Conservation (phyloP, 352 stramenopile species). For the Phytophthora crassamura region DNA sequence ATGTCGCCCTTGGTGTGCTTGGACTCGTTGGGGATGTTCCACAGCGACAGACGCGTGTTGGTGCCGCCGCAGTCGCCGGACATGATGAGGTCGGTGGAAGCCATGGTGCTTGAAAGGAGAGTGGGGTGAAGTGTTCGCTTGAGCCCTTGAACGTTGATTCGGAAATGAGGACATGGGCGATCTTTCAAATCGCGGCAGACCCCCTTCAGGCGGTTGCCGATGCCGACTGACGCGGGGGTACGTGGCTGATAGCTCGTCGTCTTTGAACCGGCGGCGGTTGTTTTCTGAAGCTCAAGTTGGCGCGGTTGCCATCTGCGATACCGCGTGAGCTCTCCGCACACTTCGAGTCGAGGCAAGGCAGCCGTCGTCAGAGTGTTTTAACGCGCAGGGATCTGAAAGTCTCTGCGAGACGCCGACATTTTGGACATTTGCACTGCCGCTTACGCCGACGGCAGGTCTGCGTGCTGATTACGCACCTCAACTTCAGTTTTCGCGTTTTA, state of each 20-base stretch:
- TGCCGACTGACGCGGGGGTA: constrained; percentile 7
- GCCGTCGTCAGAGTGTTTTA: background rate
- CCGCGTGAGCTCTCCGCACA: background rate
- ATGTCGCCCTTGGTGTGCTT: constrained; percentile 53
- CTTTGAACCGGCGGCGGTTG: constrained; percentile 19
- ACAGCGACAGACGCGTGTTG: too few species aligned
- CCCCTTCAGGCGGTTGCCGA: constrained; percentile 3
- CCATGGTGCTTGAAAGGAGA: constrained; percentile 10
- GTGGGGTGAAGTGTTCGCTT: too few species aligned
- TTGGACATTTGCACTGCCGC: background rate
- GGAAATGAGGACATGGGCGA: constrained; percentile 16
- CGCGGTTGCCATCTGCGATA: constrained; percentile 25
- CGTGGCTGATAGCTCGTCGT: constrained; percentile 16
- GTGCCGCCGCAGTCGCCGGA: constrained; percentile 95
- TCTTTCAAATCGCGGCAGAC: constrained; percentile 20
- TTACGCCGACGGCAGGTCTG: background rate
- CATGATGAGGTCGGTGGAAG: constrained; percentile 63
- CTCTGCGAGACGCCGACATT: constrained; percentile 1
- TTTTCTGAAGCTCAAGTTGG: constrained; percentile 29
- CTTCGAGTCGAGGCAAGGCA: too few species aligned
- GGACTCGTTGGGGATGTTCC: constrained; percentile 57
- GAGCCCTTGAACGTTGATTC: background rate
- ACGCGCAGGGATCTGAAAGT: constrained; percentile 7
- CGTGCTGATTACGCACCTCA: constrained; percentile 27
- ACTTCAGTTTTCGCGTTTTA: constrained; percentile 38